These are phyloP conservation scores for Epichloe uncinata DNA, from an alignment of 2,329 filamentous ascomycete genomes.

Conservation along the genomic window DNA sequence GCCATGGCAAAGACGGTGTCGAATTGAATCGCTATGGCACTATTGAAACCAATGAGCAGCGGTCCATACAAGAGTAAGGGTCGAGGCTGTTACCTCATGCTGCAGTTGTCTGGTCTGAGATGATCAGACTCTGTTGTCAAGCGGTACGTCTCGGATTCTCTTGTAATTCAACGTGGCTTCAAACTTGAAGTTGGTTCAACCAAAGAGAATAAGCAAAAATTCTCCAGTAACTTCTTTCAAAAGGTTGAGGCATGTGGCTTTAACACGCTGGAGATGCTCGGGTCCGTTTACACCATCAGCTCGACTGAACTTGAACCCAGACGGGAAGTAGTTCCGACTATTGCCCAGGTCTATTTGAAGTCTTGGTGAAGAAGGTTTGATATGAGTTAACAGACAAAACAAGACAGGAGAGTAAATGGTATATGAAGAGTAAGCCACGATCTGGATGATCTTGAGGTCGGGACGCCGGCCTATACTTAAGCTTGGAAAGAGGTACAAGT, in stretches of 20 bases:
- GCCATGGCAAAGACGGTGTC: constrained; percentile 40
- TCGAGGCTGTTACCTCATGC: constrained; percentile 22
- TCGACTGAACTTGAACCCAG: background rate
- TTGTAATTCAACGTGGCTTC: background rate
- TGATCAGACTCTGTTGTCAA: background rate
- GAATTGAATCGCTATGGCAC: constrained; percentile 37
- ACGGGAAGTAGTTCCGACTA: background rate
- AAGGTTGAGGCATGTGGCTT: background rate
- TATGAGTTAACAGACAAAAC: background rate
- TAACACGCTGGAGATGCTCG: background rate
- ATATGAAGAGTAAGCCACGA: background rate
- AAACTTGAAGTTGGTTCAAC: background rate
- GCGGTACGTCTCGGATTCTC: background rate
- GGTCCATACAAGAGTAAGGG: background rate
- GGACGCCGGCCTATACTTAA: constrained; percentile 2
- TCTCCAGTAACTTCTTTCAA: background rate
- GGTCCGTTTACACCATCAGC: background rate
- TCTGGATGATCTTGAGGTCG: background rate
- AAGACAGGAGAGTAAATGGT: background rate
- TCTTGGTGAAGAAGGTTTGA: background rate
- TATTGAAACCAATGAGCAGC: constrained; percentile 10
- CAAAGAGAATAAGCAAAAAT: background rate
- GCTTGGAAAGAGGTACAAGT: background rate
- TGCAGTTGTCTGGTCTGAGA: constrained; percentile 6
- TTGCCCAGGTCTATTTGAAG: background rate